These are phyloP conservation scores for Dryas integrifolia DNA, from an alignment of 331 rosid genomes.

Conservation along the genomic window DNA sequence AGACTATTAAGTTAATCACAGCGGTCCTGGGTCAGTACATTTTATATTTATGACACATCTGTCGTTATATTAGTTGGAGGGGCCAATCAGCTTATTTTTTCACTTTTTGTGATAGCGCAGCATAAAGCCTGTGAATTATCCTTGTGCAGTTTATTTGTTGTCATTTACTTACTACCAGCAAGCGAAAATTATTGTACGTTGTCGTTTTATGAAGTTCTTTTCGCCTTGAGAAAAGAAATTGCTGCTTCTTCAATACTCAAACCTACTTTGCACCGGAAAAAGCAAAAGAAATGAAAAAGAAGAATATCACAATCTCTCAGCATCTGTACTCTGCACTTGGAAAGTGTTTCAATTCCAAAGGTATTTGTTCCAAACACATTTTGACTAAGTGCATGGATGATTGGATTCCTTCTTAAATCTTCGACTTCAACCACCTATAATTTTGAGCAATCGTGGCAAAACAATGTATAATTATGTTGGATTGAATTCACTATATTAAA, in stretches of 20 bases:
- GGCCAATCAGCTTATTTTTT: not conserved
- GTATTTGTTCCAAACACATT: constrained; percentile 25
- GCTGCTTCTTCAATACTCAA: not conserved
- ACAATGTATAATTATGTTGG: no score
- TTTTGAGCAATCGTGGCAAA: no score
- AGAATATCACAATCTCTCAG: constrained; percentile 22
- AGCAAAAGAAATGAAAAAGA: not conserved
- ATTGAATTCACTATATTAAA: no score
- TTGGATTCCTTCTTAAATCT: constrained; percentile 7
- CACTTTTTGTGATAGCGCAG: not conserved
- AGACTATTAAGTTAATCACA: no score
- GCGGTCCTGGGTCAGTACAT: not conserved
- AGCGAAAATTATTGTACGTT: no score
- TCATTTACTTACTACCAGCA: not conserved
- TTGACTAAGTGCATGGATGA: not conserved
- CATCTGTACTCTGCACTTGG: constrained; percentile 1
- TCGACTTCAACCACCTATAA: no score
- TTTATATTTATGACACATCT: not conserved
- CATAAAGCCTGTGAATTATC: constrained; percentile 4
- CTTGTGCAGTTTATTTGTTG: not conserved
- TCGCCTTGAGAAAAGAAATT: not conserved
- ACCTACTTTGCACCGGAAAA: constrained; percentile 18
- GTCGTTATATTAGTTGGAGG: not conserved
- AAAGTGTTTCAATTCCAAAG: constrained; percentile 11
- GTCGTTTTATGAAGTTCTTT: no score